Evolutionary conservation across 768 basidiomycete species (phyloP), one percentile per base, ranked within the genome.

Genomic region (Russula compacta): DNA sequence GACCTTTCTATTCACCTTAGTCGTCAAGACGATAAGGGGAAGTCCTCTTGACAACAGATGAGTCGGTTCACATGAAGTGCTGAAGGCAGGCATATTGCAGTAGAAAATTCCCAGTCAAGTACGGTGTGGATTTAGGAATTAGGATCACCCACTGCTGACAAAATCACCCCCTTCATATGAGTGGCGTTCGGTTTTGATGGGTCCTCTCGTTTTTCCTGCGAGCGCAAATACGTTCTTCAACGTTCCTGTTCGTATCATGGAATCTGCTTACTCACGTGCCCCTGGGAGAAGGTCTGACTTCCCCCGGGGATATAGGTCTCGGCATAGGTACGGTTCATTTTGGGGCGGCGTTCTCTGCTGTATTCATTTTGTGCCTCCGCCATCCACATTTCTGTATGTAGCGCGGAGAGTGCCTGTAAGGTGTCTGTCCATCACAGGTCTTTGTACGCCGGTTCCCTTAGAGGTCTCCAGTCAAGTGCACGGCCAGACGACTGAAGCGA

Each of bases 1-100:
- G 21, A 35, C 8, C 11, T 24, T 47, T 33, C 39, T 15, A 21
- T 21, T 29, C 15, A 8, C 19, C n/a, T 19, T 56, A 50, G 60
- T 61, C 55, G 60, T 51, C 50, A 61, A 44, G 60, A 44, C 42
- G 55, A 61, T 56, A 9, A 11, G n/a, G 14, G 12, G 9, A 35
- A 33, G 6, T 32, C 9, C 14, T 33, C 19, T 2, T n/a, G 19
- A 60, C 15, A 33, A 40, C 21, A n/a, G 11, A 15, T 33, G 38
- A 33, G 39, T 48, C 48, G 6, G 24, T 50, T 33, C 32, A 19
- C 15, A 21, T 35, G 12, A 19, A 38, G 17, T 15, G 11, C 6
- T 3, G 32, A 10, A 12, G 32, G 35, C 33, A 38, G 14, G 12
- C 21, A 24, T 29, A 24, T 29, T 42, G 40, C 40, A 42, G 15